Evolutionary conservation across 2,329 filamentous ascomycete species (phyloP).

Genomic region (Ceratocystis diversiconidia): DNA sequence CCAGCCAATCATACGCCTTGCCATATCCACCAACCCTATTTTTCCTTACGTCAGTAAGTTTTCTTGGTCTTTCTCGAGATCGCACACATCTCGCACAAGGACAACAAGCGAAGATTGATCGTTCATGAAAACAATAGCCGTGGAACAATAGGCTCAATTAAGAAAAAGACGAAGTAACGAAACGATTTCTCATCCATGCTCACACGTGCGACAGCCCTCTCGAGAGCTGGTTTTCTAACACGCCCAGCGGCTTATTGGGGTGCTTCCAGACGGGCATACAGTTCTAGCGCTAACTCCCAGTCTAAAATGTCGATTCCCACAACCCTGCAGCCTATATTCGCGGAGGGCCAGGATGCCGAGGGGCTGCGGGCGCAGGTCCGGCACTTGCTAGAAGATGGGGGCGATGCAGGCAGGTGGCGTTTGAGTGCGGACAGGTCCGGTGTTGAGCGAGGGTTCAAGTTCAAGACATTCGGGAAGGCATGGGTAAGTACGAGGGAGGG

Average conservation of each 20-base stretch:
- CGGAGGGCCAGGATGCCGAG: conserved; percentile 31
- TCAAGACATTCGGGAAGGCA: conserved; percentile 51
- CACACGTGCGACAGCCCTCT: too few species aligned
- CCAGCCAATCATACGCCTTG: not conserved
- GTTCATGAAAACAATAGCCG: too few species aligned
- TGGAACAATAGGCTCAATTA: too few species aligned
- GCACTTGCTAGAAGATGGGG: conserved; percentile 25
- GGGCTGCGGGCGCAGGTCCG: conserved; percentile 30
- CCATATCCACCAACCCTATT: too few species aligned
- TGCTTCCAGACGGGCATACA: not conserved
- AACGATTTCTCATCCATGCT: too few species aligned
- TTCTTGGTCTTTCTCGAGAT: too few species aligned
- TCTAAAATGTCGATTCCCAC: not conserved
- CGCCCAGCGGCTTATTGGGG: not conserved
- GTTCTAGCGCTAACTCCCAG: not conserved
- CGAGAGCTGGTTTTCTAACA: too few species aligned
- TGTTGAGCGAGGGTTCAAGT: conserved; percentile 46
- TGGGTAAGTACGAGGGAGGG: conserved; percentile 35
- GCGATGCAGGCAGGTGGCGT: conserved; percentile 31
- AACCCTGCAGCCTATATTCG: conserved; percentile 25
- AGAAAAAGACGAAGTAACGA: too few species aligned
- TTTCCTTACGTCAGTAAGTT: too few species aligned
- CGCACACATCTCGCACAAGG: too few species aligned
- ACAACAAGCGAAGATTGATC: too few species aligned
- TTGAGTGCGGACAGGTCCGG: conserved; percentile 38